Evolutionary conservation across 148 eudicot species (phyloP).

Genomic region (Tetragonia tetragonoides): DNA sequence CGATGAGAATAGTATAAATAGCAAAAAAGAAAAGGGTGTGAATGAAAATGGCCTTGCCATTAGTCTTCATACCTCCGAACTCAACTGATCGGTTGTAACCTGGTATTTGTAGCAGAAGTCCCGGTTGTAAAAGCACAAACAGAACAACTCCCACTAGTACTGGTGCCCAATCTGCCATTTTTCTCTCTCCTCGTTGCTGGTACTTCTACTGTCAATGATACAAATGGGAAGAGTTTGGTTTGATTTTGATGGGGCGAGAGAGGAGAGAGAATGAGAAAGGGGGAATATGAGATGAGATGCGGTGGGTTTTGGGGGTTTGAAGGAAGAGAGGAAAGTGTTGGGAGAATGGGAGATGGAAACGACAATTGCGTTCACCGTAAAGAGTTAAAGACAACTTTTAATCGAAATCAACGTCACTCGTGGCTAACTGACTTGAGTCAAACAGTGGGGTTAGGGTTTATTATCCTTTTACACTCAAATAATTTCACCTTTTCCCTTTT

Average conservation of each 20-base stretch:
- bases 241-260: background rate
- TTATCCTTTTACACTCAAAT: too few species aligned
- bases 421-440: too few species aligned
- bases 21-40: conserved; percentile 51
- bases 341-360: too few species aligned
- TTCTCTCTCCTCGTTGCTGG: background rate
- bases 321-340: too few species aligned
- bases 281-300: background rate
- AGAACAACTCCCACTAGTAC: conserved; percentile 60
- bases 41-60: conserved; percentile 46
- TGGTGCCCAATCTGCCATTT: conserved; percentile 67
- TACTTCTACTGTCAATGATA: background rate
- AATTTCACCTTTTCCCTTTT: too few species aligned
- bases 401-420: too few species aligned
- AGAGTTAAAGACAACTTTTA: too few species aligned
- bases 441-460: too few species aligned
- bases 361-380: too few species aligned
- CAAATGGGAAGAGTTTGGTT: background rate
- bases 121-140: conserved; percentile 53
- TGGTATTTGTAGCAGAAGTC: conserved; percentile 54
- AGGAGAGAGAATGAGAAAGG: background rate
- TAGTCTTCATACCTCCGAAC: conserved; percentile 59
- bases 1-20: conserved; percentile 37
- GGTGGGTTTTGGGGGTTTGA: background rate
- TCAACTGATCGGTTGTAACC: conserved; percentile 47